Percentiles rank a stretch among this genome's conserved stretches.
Conservation (phyloP, 2,329 filamentous ascomycete genomes). For the Chalara sp. region DNA sequence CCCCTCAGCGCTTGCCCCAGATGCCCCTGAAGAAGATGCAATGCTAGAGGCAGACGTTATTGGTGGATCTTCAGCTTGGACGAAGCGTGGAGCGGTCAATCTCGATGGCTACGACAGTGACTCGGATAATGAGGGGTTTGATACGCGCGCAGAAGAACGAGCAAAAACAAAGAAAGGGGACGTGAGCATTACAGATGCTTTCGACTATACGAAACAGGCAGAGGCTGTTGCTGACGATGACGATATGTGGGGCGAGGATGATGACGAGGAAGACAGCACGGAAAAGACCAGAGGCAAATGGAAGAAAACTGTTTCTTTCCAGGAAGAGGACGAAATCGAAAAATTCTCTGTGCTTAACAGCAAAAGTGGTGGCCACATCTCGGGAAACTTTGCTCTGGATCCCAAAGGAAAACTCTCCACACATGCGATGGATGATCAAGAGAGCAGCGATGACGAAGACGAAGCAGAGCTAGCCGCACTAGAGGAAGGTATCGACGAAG, state of each 20-base stretch:
- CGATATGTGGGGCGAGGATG: conserved; percentile 65
- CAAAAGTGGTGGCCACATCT: conserved; percentile 64
- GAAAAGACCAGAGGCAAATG: conserved; percentile 48
- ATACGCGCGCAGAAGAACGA: conserved; percentile 61
- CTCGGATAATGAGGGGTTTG: conserved; percentile 84
- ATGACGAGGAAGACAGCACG: conserved; percentile 45
- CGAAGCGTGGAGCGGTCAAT: conserved; percentile 91
- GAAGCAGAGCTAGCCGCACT: conserved; percentile 68
- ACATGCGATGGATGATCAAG: conserved; percentile 31
- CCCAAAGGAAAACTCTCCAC: conserved; percentile 38
- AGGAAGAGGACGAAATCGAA: conserved; percentile 59
- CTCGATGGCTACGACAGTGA: conserved; percentile 96
- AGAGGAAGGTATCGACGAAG: conserved; percentile 75
- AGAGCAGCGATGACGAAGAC: conserved; percentile 56
- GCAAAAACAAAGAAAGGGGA: conserved; percentile 37
- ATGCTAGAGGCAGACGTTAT: conserved; percentile 91
- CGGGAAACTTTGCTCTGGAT: conserved; percentile 53
- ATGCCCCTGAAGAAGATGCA: conserved; percentile 67
- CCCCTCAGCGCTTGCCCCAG: conserved; percentile 82
- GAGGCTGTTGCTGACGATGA: conserved; percentile 42
- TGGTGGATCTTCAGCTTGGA: conserved; percentile 61
- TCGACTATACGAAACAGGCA: conserved; percentile 42
- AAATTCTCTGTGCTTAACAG: conserved; percentile 66
- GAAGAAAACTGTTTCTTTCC: conserved; percentile 56
- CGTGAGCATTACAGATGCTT: conserved; percentile 43